Base-by-base conservation (phyloP, 768 basidiomycete species). In the Rhodotorula toruloides region DNA sequence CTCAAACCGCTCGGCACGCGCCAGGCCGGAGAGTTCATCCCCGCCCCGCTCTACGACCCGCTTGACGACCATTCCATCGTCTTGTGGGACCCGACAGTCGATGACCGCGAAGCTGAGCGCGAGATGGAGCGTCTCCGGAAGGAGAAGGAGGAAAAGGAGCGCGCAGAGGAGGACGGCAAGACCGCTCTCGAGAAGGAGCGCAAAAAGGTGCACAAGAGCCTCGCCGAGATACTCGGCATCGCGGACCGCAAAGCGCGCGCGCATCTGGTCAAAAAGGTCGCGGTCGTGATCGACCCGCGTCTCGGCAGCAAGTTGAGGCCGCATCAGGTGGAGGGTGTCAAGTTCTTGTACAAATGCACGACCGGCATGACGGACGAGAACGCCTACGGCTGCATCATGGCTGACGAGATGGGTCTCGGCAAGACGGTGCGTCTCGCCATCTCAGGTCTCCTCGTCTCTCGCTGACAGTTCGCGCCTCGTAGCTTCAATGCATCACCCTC, bases 21-120 rank as follows among this genome's bases (percentile, higher is more conserved):
- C 19, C 87, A 90, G 0, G 86, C 84, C 62, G 82, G 87, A 0
- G 88, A 84, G 72, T 79, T 96, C 64, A 83, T 88, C 54, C 96
- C 96, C 25, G 83, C 93, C 29, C 96, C 96, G 10, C 80, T 97
- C n/a, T 88, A 93, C 73, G 91, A 99, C 76, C 96, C 93, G 2
- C 93, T 99, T 89, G 86, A 89, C 55, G 92, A 98, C 73, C 93
- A 97, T 77, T 92, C 94, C 1, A 96, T 99, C 66, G 94, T 99
- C 5, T 79, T 97, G 21, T 99, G 90, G 76, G 96, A 98, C 74
- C 96, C 96, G 1, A 98, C 96, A 0, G 86, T 94, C 53, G 92
- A 99, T 75, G 87, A 89, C 75, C 80, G 87, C 70, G 91, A 93
- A 77, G 91, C 91, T 1, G 89, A 91, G 74, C 88, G 91, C 74